These are phyloP conservation scores for Lojkania enalia DNA, from an alignment of 2,329 filamentous ascomycete genomes.

Conservation along the genomic window DNA sequence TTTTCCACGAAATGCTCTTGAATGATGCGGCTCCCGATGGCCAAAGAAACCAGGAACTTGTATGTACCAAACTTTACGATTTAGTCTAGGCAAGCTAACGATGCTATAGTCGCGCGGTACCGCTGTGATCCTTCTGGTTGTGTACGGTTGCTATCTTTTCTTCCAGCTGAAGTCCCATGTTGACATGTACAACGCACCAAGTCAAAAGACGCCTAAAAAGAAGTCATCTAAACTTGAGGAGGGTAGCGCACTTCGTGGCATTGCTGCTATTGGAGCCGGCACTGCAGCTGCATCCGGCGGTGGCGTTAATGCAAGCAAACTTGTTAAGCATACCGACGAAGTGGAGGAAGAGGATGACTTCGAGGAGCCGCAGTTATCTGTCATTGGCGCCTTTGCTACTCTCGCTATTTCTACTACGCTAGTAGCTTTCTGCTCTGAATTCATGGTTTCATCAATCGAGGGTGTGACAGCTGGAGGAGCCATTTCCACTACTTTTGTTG, in stretches of 20 bases:
- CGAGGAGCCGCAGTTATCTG: slow-evolving; percentile 73
- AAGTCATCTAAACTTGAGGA: slow-evolving; percentile 51
- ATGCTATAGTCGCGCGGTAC: slow-evolving; percentile 66
- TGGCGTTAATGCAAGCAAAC: slow-evolving; percentile 50
- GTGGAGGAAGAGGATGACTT: slow-evolving; percentile 67
- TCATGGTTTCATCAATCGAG: slow-evolving; percentile 64
- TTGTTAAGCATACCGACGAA: slow-evolving; percentile 43
- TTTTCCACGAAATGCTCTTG: slow-evolving; percentile 59
- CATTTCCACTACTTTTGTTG: slow-evolving; percentile 64
- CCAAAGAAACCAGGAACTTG: slow-evolving; percentile 35
- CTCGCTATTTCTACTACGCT: slow-evolving; percentile 74
- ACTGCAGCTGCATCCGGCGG: slow-evolving; percentile 56
- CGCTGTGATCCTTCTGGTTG: slow-evolving; percentile 76
- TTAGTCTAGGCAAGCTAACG: slow-evolving; percentile 4
- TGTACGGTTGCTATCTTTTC: slow-evolving; percentile 81
- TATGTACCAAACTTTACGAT: slow-evolving; percentile 8
- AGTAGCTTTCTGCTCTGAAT: slow-evolving; percentile 76
- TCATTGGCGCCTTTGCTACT: slow-evolving; percentile 71
- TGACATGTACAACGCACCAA: slow-evolving; percentile 76
- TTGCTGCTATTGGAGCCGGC: slow-evolving; percentile 58
- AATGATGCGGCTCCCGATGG: slow-evolving; percentile 31
- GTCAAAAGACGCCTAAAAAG: slow-evolving; percentile 72
- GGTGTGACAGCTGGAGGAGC: slow-evolving; percentile 53
- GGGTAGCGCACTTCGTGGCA: slow-evolving; percentile 53
- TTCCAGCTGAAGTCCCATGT: slow-evolving; percentile 91